These are phyloP conservation scores for Arabidopsis lyrata DNA, from an alignment of 441 rosid genomes.

Conservation along the genomic window DNA sequence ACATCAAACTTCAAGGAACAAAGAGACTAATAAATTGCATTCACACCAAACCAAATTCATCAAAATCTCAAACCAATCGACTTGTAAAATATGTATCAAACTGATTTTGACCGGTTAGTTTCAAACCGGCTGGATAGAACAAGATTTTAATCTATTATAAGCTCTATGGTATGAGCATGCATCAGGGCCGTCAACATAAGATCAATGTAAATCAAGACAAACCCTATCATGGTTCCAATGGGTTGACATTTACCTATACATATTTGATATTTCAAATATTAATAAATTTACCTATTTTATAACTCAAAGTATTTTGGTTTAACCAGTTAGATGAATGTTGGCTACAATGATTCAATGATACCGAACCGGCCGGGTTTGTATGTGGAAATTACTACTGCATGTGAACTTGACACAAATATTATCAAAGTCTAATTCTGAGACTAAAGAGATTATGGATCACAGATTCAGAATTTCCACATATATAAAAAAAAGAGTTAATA, in stretches of 20 bases:
- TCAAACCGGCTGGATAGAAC: background rate
- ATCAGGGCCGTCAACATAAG: background rate
- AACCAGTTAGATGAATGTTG: background rate
- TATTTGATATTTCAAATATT: too few relatives aligned
- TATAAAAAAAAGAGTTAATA: too few relatives aligned
- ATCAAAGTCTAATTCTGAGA: background rate
- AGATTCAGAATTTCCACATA: background rate
- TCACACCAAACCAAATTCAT: background rate
- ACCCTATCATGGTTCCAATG: too few relatives aligned
- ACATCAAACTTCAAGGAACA: too few relatives aligned
- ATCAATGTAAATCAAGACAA: background rate
- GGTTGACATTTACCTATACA: too few relatives aligned
- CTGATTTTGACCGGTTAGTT: background rate
- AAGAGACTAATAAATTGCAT: conserved; percentile 13
- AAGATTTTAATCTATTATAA: background rate
- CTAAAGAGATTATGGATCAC: background rate
- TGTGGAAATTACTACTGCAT: background rate
- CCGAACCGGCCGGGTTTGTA: background rate
- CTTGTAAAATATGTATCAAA: background rate
- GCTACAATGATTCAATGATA: background rate
- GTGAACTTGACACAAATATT: background rate
- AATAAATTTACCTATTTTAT: too few relatives aligned
- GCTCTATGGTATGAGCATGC: background rate
- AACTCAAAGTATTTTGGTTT: too few relatives aligned
- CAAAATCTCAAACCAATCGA: background rate